phyloP scores from a whole-genome alignment of 305 asterid species.

The Solanum hybrid region DNA sequence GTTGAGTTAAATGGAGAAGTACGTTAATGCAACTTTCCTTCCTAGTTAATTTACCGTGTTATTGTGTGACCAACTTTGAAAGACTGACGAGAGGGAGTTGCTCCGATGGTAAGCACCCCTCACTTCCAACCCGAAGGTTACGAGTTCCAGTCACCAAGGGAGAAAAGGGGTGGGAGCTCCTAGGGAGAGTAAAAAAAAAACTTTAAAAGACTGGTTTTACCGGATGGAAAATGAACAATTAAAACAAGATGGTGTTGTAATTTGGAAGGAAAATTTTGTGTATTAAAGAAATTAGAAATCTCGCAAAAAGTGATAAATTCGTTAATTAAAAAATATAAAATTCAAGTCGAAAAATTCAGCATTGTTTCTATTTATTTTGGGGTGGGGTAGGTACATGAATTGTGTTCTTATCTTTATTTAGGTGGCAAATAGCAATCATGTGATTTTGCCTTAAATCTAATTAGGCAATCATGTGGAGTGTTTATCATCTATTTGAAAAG shows the following conservation, averaged over 20 bases:
- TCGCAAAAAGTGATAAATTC: not conserved
- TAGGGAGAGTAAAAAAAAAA: too few species aligned
- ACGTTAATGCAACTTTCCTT: not conserved
- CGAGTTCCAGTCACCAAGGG: too few species aligned
- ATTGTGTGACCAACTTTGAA: not conserved
- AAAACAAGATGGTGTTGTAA: not conserved
- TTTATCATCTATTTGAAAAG: not conserved
- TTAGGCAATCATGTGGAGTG: constrained; percentile 4
- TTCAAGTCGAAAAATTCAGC: not conserved
- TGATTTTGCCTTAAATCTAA: not conserved
- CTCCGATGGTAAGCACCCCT: too few species aligned
- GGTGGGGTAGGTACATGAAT: not conserved
- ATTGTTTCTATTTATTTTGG: not conserved
- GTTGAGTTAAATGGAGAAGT: not conserved
- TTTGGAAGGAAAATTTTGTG: not conserved
- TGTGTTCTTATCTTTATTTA: not conserved
- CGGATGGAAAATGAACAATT: not conserved
- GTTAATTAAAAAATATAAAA: not conserved
- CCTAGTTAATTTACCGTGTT: not conserved
- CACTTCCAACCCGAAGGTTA: too few species aligned
- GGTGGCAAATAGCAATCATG: constrained; percentile 3
- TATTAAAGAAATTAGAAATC: not conserved
- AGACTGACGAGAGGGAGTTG: not conserved
- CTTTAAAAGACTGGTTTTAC: not conserved
- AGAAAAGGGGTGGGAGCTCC: too few species aligned